Evolutionary conservation across 352 stramenopile genomes (phyloP).

Genomic region (Hyaloperonospora arabidopsidis): DNA sequence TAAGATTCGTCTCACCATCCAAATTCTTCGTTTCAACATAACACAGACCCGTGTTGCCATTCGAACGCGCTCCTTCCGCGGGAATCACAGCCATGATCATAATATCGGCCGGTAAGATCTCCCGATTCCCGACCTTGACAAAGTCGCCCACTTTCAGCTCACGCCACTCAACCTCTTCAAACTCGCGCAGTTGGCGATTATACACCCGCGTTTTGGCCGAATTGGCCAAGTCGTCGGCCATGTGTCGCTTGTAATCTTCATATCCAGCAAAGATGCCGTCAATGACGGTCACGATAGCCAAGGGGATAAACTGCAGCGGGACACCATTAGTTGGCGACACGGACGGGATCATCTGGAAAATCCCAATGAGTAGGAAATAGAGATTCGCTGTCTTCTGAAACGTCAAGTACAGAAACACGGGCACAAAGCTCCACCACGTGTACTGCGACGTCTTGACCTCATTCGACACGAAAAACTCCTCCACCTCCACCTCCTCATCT

Average conservation of each 20-base stretch:
- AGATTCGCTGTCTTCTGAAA: slow-evolving; percentile 86
- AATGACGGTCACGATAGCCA: slow-evolving; percentile 77
- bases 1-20: slow-evolving; percentile 83
- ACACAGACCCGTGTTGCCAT: slow-evolving; percentile 66
- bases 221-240: slow-evolving; percentile 68
- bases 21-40: slow-evolving; percentile 88
- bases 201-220: slow-evolving; percentile 57
- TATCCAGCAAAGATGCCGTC: slow-evolving; percentile 77
- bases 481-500: slow-evolving; percentile 13
- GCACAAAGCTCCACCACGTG: slow-evolving; percentile 85
- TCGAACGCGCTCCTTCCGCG: slow-evolving; percentile 44
- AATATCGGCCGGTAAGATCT: slow-evolving; percentile 74
- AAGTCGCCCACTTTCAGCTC: slow-evolving; percentile 78
- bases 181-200: slow-evolving; percentile 70
- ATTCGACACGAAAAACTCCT: slow-evolving; percentile 59
- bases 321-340: slow-evolving; percentile 77
- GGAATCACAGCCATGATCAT: slow-evolving; percentile 73
- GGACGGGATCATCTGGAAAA: slow-evolving; percentile 81
- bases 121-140: slow-evolving; percentile 75
- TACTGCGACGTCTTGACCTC: slow-evolving; percentile 84
- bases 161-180: slow-evolving; percentile 79
- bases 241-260: slow-evolving; percentile 80
- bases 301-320: slow-evolving; percentile 74
- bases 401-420: slow-evolving; percentile 79
- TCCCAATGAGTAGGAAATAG: slow-evolving; percentile 85